Conservation (phyloP, 2,329 filamentous ascomycete species). For the Neofusicoccum sp. region DNA sequence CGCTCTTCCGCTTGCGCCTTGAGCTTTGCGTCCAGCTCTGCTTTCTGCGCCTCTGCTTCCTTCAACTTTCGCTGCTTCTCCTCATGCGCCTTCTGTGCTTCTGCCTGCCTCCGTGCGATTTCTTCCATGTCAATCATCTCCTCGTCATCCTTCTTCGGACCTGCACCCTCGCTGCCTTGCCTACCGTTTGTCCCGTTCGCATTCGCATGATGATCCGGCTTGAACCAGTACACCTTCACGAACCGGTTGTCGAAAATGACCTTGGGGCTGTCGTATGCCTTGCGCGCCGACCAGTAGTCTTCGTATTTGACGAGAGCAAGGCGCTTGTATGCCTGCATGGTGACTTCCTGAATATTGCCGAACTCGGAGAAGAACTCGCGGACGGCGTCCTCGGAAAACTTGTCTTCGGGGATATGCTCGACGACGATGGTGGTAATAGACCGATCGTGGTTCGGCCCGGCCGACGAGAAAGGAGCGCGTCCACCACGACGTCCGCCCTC, state of each 20-base stretch:
- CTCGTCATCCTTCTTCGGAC: slow-evolving; percentile 35
- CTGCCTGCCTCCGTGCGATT: slow-evolving; percentile 65
- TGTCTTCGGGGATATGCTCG: slow-evolving; percentile 72
- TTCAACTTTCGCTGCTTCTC: slow-evolving; percentile 62
- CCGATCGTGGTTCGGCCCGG: slow-evolving; percentile 62
- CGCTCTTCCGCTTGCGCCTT: slow-evolving; percentile 65
- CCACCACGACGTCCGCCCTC: slow-evolving; percentile 34
- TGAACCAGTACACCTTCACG: slow-evolving; percentile 80
- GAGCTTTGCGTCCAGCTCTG: slow-evolving; percentile 64
- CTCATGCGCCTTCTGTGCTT: slow-evolving; percentile 67
- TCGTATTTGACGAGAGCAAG: slow-evolving; percentile 70
- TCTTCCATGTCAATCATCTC: slow-evolving; percentile 68
- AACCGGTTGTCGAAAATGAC: slow-evolving; percentile 83
- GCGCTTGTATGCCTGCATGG: slow-evolving; percentile 64
- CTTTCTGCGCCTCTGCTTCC: slow-evolving; percentile 61
- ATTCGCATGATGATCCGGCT: slow-evolving; percentile 37
- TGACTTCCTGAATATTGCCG: slow-evolving; percentile 62
- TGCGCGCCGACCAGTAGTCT: slow-evolving; percentile 63
- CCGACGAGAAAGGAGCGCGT: slow-evolving; percentile 60
- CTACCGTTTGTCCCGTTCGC: slow-evolving; percentile 17
- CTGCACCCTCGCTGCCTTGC: not conserved
- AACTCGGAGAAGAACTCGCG: slow-evolving; percentile 70
- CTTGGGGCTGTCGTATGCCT: slow-evolving; percentile 73
- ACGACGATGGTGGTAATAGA: slow-evolving; percentile 69
- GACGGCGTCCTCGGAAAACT: slow-evolving; percentile 64